Evolutionary conservation across 352 stramenopile species (phyloP).

Genomic region (Bremia lactucae): DNA sequence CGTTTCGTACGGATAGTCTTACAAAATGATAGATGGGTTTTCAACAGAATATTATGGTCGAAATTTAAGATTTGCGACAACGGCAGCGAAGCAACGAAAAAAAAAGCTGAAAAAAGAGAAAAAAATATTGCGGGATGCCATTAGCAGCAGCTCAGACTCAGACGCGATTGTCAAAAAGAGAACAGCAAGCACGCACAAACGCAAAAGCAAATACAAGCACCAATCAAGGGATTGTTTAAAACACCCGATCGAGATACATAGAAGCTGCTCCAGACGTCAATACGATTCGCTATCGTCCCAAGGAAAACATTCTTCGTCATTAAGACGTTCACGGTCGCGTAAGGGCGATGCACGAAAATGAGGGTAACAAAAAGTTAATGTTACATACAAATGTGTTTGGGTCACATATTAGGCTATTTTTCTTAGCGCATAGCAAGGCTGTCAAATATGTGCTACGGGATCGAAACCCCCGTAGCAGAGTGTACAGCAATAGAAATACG

Average conservation of each 20-base stretch:
- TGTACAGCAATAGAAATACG: constrained; percentile 21
- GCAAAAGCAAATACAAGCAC: constrained; percentile 13
- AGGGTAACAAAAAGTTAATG: too few species aligned
- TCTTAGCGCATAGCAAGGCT: neutral
- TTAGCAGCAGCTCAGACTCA: constrained; percentile 10
- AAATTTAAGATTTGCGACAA: constrained; percentile 34
- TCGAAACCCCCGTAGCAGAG: constrained; percentile 11
- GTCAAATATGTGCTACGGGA: constrained; percentile 9
- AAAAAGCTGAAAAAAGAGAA: constrained; percentile 46
- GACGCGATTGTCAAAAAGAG: constrained; percentile 11
- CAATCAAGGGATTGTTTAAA: constrained; percentile 5
- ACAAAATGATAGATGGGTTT: too few species aligned
- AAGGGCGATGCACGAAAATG: neutral
- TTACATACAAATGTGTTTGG: too few species aligned
- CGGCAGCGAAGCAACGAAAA: constrained; percentile 66
- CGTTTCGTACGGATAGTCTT: too few species aligned
- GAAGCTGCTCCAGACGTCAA: neutral
- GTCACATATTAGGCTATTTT: too few species aligned
- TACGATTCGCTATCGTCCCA: constrained; percentile 4
- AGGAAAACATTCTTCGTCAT: too few species aligned
- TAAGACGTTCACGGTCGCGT: too few species aligned
- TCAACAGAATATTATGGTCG: too few species aligned
- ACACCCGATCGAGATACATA: constrained; percentile 1
- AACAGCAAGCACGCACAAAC: constrained; percentile 25
- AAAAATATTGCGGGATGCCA: constrained; percentile 10